These are phyloP conservation scores for Candida jianshihensis DNA, from an alignment of 805 yeast genomes.

Conservation along the genomic window DNA sequence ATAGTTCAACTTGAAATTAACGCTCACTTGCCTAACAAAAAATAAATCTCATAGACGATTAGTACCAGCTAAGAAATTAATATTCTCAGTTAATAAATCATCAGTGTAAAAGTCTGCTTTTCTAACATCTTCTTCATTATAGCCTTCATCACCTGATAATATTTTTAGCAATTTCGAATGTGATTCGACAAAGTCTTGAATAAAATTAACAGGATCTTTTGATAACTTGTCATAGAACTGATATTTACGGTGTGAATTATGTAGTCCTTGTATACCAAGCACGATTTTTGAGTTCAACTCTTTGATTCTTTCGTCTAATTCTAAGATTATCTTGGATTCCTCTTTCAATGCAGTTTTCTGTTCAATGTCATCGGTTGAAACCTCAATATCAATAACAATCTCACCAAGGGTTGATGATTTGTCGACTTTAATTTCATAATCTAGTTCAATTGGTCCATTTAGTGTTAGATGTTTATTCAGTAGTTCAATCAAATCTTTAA, in stretches of 20 bases:
- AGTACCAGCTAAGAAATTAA: slow-evolving; percentile 65
- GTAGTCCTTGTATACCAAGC: slow-evolving; percentile 42
- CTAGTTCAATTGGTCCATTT: slow-evolving; percentile 69
- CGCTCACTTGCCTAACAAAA: too few species aligned
- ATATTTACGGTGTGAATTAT: slow-evolving; percentile 54
- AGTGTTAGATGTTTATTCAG: slow-evolving; percentile 66
- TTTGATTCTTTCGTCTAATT: slow-evolving; percentile 24
- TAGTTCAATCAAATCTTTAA: slow-evolving; percentile 66
- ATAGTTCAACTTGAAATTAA: too few species aligned
- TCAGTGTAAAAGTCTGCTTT: slow-evolving; percentile 73
- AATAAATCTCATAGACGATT: slow-evolving; percentile 28
- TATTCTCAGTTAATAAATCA: slow-evolving; percentile 69
- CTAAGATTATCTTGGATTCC: slow-evolving; percentile 25
- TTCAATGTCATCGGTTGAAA: slow-evolving; percentile 33
- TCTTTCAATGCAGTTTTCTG: slow-evolving; percentile 23
- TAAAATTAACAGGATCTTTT: slow-evolving; percentile 69
- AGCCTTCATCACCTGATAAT: slow-evolving; percentile 83
- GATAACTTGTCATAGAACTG: slow-evolving; percentile 71
- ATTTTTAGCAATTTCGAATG: slow-evolving; percentile 83
- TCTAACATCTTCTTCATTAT: slow-evolving; percentile 83
- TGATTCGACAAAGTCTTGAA: slow-evolving; percentile 67
- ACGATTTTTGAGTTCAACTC: slow-evolving; percentile 28
- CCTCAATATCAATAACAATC: slow-evolving; percentile 66
- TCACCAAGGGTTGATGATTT: slow-evolving; percentile 78
- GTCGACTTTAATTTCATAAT: slow-evolving; percentile 71